Evolutionary conservation across 805 yeast genomes (phyloP).

Genomic region (Kazachstania psychrophila): DNA sequence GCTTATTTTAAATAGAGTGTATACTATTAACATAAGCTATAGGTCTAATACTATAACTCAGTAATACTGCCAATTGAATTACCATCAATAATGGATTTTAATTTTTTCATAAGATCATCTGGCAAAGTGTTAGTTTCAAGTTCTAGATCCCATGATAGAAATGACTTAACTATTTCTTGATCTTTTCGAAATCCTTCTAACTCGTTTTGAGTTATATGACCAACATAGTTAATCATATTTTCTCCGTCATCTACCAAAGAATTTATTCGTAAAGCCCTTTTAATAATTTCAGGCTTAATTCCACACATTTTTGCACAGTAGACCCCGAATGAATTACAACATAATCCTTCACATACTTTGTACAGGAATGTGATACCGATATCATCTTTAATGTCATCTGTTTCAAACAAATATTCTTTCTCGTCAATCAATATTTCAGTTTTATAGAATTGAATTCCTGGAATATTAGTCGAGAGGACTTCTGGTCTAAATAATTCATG

Average conservation of each 20-base stretch:
- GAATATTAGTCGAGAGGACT: conserved; percentile 12
- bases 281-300: conserved; percentile 23
- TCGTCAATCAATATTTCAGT: conserved; percentile 28
- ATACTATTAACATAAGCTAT: too few species aligned
- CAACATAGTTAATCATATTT: conserved; percentile 15
- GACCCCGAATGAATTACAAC: conserved; percentile 32
- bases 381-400: neutral
- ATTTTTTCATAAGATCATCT: conserved; percentile 7
- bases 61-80: too few species aligned
- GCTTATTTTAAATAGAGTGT: too few species aligned
- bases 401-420: too few species aligned
- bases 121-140: conserved; percentile 10
- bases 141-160: conserved; percentile 26
- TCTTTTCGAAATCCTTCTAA: conserved; percentile 9
- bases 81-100: conserved; percentile 1
- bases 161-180: conserved; percentile 17
- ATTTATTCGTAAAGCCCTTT: conserved; percentile 28
- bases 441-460: conserved; percentile 27
- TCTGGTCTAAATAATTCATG: conserved; percentile 32
- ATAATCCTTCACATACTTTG: conserved; percentile 26
- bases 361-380: conserved; percentile 30
- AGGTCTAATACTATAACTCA: too few species aligned
- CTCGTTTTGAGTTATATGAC: conserved; percentile 12
- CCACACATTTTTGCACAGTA: conserved; percentile 37
- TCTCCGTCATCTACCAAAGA: conserved; percentile 12